phyloP scores from a whole-genome alignment of 2,329 filamentous ascomycete genomes.

The Hypoxylon rubiginosum region DNA sequence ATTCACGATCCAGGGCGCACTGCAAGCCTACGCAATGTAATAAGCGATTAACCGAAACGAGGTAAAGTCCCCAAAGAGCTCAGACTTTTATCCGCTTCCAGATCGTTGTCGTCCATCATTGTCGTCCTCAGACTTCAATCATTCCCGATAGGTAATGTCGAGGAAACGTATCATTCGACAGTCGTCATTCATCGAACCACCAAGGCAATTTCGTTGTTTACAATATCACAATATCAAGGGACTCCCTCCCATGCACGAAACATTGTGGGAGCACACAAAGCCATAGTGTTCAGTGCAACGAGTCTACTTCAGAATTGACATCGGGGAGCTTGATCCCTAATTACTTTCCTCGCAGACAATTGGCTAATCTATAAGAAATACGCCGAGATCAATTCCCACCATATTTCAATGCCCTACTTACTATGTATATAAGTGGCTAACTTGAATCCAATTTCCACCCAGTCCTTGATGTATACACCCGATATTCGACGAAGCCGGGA shows the following conservation, averaged over 20 bases:
- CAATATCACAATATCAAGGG: slow-evolving; percentile 32
- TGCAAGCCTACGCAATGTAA: slow-evolving; percentile 2
- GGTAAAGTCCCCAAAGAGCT: slow-evolving; percentile 25
- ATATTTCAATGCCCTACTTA: too few species aligned
- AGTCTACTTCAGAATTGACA: slow-evolving; percentile 8
- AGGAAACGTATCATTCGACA: slow-evolving; percentile 11
- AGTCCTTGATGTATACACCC: slow-evolving; percentile 6
- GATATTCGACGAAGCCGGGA: slow-evolving; percentile 14
- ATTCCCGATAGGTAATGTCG: not conserved
- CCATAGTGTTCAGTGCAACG: slow-evolving; percentile 23
- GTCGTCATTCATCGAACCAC: slow-evolving; percentile 9
- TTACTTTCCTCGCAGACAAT: slow-evolving; percentile 22
- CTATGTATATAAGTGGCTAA: too few species aligned
- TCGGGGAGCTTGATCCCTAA: slow-evolving; percentile 17
- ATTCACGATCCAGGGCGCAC: slow-evolving; percentile 16
- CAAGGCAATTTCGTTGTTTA: slow-evolving; percentile 19
- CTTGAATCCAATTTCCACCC: slow-evolving; percentile 6
- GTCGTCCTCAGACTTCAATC: slow-evolving; percentile 13
- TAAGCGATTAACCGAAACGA: slow-evolving; percentile 34
- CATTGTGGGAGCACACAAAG: slow-evolving; percentile 31
- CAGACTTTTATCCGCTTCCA: slow-evolving; percentile 33
- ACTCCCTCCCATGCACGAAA: slow-evolving; percentile 31
- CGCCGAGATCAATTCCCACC: not conserved
- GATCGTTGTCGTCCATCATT: slow-evolving; percentile 27
- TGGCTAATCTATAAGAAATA: slow-evolving; percentile 14